Evolutionary conservation across 1,139 yeast species (phyloP).

Genomic region (Diutina siamensis): DNA sequence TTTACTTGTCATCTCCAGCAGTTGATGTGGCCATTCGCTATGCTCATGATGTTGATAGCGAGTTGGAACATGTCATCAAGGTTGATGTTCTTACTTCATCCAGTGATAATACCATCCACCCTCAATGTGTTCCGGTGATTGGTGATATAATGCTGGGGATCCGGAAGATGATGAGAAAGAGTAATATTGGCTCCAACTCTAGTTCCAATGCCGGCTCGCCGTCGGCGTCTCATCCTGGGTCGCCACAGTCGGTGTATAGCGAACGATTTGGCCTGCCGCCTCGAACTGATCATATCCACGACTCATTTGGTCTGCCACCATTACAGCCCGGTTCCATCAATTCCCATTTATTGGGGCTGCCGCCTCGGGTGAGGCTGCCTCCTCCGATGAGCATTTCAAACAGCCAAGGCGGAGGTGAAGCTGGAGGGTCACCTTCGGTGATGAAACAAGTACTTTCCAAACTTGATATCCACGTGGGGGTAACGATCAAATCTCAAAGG

Average conservation of each 20-base stretch:
- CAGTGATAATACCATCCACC: slow-evolving; percentile 57
- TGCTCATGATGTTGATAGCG: slow-evolving; percentile 15
- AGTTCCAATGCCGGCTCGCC: too few relatives aligned
- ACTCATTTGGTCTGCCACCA: not conserved
- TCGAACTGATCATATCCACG: not conserved
- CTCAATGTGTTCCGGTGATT: slow-evolving; percentile 73
- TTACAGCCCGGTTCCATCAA: not conserved
- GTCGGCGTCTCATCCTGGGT: not conserved
- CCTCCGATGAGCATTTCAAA: slow-evolving; percentile 6
- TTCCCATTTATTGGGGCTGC: not conserved
- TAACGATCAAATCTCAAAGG: slow-evolving; percentile 61
- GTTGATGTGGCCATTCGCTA: slow-evolving; percentile 40
- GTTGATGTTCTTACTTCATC: slow-evolving; percentile 54
- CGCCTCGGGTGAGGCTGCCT: not conserved
- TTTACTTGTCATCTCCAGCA: slow-evolving; percentile 69
- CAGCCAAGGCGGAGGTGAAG: not conserved
- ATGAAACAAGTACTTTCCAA: slow-evolving; percentile 23
- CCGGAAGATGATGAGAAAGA: slow-evolving; percentile 23
- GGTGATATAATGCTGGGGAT: slow-evolving; percentile 39
- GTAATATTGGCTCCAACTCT: not conserved
- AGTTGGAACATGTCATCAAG: slow-evolving; percentile 33
- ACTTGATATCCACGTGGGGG: slow-evolving; percentile 52
- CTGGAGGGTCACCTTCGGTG: not conserved
- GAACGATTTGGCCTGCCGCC: not conserved
- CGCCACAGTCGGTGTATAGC: not conserved